Evolutionary conservation across 176 grass and related monocot species (phyloP).

Genomic region (Chloris gayana): DNA sequence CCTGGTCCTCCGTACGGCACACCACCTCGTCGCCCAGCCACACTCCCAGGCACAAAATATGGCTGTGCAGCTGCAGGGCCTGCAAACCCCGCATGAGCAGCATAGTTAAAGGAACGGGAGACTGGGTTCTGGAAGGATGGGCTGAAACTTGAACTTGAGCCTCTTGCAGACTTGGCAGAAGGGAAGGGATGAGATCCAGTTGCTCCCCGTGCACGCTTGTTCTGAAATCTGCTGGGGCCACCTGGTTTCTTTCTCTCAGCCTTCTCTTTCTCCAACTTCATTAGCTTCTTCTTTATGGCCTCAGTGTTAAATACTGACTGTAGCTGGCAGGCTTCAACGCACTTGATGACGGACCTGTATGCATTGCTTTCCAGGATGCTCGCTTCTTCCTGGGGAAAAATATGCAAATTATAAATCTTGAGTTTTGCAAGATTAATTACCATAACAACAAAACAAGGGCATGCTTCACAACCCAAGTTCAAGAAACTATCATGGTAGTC

Average conservation of each 20-base stretch:
- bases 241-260: constrained; percentile 59
- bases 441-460: background rate
- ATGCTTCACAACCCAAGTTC: background rate
- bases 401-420: background rate
- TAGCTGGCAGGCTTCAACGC: constrained; percentile 67
- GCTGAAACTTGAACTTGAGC: constrained; percentile 34
- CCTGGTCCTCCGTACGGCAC: constrained; percentile 42
- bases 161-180: constrained; percentile 44
- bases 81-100: constrained; percentile 19
- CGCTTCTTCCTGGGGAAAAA: constrained; percentile 55
- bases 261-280: constrained; percentile 58
- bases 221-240: constrained; percentile 38
- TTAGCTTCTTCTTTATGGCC: constrained; percentile 54
- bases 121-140: constrained; percentile 43
- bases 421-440: background rate
- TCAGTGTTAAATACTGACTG: constrained; percentile 55
- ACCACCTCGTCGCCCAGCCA: constrained; percentile 19
- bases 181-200: constrained; percentile 32
- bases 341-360: constrained; percentile 72
- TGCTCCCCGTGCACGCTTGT: constrained; percentile 47
- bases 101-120: constrained; percentile 45
- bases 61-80: constrained; percentile 15
- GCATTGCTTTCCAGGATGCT: constrained; percentile 55
- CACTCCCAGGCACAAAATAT: constrained; percentile 28
- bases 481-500: constrained; percentile 5